Conservation (phyloP, 2,329 filamentous ascomycete species). For the Coniochaeta sp. region DNA sequence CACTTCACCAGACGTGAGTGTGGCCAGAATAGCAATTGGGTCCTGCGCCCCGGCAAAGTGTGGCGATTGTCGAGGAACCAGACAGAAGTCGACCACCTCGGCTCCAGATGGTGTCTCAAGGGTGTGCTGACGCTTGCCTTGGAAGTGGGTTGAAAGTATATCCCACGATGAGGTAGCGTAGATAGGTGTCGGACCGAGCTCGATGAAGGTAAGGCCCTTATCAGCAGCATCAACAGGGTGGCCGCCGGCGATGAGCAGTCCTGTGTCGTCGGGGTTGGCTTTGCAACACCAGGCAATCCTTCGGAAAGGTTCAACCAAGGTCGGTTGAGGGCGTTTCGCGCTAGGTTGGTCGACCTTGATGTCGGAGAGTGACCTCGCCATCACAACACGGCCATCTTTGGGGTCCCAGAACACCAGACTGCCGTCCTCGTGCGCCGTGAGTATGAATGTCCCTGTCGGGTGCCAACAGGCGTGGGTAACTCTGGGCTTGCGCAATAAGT, state of each 20-base stretch:
- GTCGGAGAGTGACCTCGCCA: slow-evolving; percentile 74
- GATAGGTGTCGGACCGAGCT: slow-evolving; percentile 80
- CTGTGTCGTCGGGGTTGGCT: slow-evolving; percentile 87
- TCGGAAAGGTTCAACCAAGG: slow-evolving; percentile 66
- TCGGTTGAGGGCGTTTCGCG: slow-evolving; percentile 40
- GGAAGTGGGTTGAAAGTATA: slow-evolving; percentile 68
- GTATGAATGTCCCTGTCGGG: slow-evolving; percentile 82
- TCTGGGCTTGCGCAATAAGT: slow-evolving; percentile 60
- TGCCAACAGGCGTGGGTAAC: slow-evolving; percentile 88
- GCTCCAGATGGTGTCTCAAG: slow-evolving; percentile 72
- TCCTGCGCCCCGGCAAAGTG: slow-evolving; percentile 86
- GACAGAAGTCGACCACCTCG: slow-evolving; percentile 71
- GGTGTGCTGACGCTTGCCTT: slow-evolving; percentile 64
- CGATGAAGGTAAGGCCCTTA: slow-evolving; percentile 81
- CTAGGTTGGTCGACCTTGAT: slow-evolving; percentile 65
- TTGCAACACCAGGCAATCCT: slow-evolving; percentile 92
- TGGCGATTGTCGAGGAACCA: slow-evolving; percentile 75
- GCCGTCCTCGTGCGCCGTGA: slow-evolving; percentile 84
- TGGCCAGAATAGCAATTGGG: slow-evolving; percentile 73
- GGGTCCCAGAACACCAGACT: slow-evolving; percentile 93
- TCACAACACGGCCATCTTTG: slow-evolving; percentile 76
- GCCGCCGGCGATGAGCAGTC: slow-evolving; percentile 78
- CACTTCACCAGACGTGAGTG: slow-evolving; percentile 81
- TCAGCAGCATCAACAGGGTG: slow-evolving; percentile 57
- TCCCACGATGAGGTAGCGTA: slow-evolving; percentile 93